Conservation (phyloP, 1,284 basidiomycete species). For the Apiotrichum veenhuisii region DNA sequence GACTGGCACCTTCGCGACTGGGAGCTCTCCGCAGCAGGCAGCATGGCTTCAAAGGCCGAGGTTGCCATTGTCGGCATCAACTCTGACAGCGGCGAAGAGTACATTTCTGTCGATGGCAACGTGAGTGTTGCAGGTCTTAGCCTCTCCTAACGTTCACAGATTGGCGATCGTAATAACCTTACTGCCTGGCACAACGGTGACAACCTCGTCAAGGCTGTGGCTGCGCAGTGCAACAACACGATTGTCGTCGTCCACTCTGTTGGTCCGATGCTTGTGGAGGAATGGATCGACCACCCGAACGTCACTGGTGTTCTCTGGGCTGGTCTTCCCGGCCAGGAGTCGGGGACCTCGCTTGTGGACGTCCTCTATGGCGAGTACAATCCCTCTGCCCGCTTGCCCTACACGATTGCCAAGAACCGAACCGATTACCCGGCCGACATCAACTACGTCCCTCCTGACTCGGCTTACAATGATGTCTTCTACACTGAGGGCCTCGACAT, state of each 20-base stretch:
- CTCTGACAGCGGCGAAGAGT: slow-evolving; percentile 69
- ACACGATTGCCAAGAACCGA: slow-evolving; percentile 68
- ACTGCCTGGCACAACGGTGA: slow-evolving; percentile 77
- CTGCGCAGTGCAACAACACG: slow-evolving; percentile 60
- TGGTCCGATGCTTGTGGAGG: slow-evolving; percentile 67
- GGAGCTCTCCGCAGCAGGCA: slow-evolving; percentile 55
- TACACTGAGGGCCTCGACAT: slow-evolving; percentile 69
- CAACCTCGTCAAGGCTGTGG: slow-evolving; percentile 45
- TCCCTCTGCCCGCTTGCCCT: slow-evolving; percentile 71
- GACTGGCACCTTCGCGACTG: slow-evolving; percentile 61
- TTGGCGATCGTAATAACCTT: slow-evolving; percentile 67
- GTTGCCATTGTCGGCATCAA: slow-evolving; percentile 65
- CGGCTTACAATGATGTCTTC: slow-evolving; percentile 54
- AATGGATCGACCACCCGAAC: slow-evolving; percentile 64
- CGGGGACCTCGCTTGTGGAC: slow-evolving; percentile 70
- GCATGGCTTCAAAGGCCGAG: slow-evolving; percentile 56
- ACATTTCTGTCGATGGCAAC: slow-evolving; percentile 67
- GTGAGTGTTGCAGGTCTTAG: slow-evolving; percentile 10
- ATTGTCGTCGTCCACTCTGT: slow-evolving; percentile 76
- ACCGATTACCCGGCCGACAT: slow-evolving; percentile 62
- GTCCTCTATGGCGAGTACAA: slow-evolving; percentile 57
- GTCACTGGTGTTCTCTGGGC: slow-evolving; percentile 58
- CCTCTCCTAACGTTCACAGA: slow-evolving; percentile 12
- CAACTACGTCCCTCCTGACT: slow-evolving; percentile 52
- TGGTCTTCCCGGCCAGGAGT: slow-evolving; percentile 63